Evolutionary conservation across 352 stramenopile species (phyloP).

Genomic region (Peronospora belbahrii): DNA sequence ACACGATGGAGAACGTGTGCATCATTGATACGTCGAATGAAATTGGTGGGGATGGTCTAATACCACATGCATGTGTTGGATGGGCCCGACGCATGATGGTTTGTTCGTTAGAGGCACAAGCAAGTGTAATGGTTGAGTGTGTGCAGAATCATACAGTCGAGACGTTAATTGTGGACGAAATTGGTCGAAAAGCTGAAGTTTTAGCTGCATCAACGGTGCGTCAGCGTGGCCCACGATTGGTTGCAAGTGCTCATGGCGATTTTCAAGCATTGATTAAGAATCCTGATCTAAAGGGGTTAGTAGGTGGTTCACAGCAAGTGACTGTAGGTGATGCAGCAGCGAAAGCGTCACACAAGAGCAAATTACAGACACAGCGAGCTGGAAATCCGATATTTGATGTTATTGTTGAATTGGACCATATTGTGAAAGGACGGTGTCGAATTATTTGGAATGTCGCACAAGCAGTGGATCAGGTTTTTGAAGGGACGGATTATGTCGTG

Average conservation of each 20-base stretch:
- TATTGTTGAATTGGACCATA: slow-evolving; percentile 73
- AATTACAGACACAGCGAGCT: slow-evolving; percentile 37
- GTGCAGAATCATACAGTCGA: slow-evolving; percentile 87
- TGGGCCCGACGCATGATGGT: slow-evolving; percentile 80
- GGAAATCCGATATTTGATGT: slow-evolving; percentile 74
- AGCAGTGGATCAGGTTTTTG: slow-evolving; percentile 66
- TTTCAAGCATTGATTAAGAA: slow-evolving; percentile 83
- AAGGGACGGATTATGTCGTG: slow-evolving; percentile 20
- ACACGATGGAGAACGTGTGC: slow-evolving; percentile 58
- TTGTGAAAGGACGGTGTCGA: slow-evolving; percentile 41
- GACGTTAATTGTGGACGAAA: slow-evolving; percentile 87
- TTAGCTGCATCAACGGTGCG: slow-evolving; percentile 54
- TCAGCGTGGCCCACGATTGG: slow-evolving; percentile 70
- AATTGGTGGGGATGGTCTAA: slow-evolving; percentile 80
- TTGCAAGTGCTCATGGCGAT: slow-evolving; percentile 82
- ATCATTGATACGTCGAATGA: slow-evolving; percentile 90
- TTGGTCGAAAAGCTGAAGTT: slow-evolving; percentile 74
- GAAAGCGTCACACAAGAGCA: slow-evolving; percentile 22
- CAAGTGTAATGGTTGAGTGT: slow-evolving; percentile 81
- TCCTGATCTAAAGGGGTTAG: slow-evolving; percentile 57
- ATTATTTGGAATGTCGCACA: slow-evolving; percentile 59
- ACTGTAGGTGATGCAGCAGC: slow-evolving; percentile 53
- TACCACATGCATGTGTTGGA: slow-evolving; percentile 70
- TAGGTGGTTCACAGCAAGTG: slow-evolving; percentile 69
- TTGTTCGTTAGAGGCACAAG: slow-evolving; percentile 50